Evolutionary conservation across 1,284 basidiomycete genomes (phyloP), one percentile per base, ranked within the genome.

Genomic region (Heterobasidion irregulare): DNA sequence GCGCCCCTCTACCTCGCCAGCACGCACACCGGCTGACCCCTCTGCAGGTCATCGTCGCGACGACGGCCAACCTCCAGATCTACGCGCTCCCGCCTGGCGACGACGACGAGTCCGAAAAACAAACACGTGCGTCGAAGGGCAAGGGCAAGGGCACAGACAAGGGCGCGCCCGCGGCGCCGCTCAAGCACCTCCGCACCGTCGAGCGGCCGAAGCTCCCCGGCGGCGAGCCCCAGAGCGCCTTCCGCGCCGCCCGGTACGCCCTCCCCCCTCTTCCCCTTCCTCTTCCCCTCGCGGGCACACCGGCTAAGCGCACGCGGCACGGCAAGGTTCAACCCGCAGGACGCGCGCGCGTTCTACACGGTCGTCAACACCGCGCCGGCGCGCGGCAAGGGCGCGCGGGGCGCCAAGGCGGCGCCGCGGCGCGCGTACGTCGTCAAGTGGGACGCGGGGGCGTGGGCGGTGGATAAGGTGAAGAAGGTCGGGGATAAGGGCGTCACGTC

Each of bases 401-500:
- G 38, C 58, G 72, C 75, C 35, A 89, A 83, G 63, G 66, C 74
- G 5, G 63, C 76, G 13, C 75, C 78, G 36, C 76, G 82, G 46
- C 80, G 79, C 53, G 80, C 82, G 1, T 89, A 78, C 61, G 65
- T 88, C 4, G 75, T 76, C 58, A 84, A 78, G 65, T 89, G 86
- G 86, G 75, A 82, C 59, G 74, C 83, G 10, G 67, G 75, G 32
- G 75, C 73, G 2, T 86, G 80, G 83, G 73, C 70, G 44, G 70
- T 78, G 38, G 68, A 78, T 5, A 82, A 77, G 57, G 71, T 71
- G 15, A 77, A 79, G 54, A 86, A 87, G 66, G 71, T 94, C 7
- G 83, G 86, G 16, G 85, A 88, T 59, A 84, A 86, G 61, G 87
- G 88, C 12, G 67, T 95, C 41, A 96, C 94, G 3, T 89, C 86